Evolutionary conservation across 805 yeast species (phyloP).

Genomic region (Wickerhamomyces alni): DNA sequence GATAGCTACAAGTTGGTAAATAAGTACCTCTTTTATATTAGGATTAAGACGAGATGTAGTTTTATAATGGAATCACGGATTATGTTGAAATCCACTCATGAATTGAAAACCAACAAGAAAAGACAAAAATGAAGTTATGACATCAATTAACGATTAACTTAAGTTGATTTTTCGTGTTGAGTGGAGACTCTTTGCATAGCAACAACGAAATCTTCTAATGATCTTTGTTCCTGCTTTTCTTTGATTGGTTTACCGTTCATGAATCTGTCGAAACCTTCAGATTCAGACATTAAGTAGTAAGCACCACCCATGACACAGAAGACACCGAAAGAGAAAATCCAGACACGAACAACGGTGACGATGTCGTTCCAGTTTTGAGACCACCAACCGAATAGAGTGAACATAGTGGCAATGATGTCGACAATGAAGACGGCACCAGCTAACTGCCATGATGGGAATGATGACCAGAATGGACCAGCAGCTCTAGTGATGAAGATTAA

Average conservation of each 20-base stretch:
- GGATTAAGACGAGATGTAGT: conserved; percentile 4
- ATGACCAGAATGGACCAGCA: conserved; percentile 98
- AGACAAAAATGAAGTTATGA: conserved; percentile 3
- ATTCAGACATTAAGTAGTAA: conserved; percentile 86
- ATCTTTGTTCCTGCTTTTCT: conserved; percentile 53
- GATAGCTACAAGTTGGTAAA: background rate
- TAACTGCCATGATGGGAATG: conserved; percentile 94
- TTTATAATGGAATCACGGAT: conserved; percentile 1
- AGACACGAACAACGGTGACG: conserved; percentile 89
- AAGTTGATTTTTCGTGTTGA: conserved; percentile 78
- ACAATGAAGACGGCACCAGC: conserved; percentile 88
- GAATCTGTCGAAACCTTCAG: conserved; percentile 73
- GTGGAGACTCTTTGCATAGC: conserved; percentile 88
- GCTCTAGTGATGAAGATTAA: conserved; percentile 95
- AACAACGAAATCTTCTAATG: conserved; percentile 77
- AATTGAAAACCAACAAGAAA: conserved; percentile 2
- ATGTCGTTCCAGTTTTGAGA: conserved; percentile 96
- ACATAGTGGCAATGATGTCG: conserved; percentile 88
- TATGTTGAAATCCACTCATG: background rate
- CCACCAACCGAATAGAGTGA: conserved; percentile 96
- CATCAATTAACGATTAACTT: conserved; percentile 17
- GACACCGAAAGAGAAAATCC: conserved; percentile 95
- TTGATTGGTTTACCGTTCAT: conserved; percentile 74
- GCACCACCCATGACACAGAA: conserved; percentile 97
- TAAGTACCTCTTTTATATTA: background rate